Base-by-base conservation (phyloP, 805 yeast genomes). In the Lipomyces lipofer region DNA sequence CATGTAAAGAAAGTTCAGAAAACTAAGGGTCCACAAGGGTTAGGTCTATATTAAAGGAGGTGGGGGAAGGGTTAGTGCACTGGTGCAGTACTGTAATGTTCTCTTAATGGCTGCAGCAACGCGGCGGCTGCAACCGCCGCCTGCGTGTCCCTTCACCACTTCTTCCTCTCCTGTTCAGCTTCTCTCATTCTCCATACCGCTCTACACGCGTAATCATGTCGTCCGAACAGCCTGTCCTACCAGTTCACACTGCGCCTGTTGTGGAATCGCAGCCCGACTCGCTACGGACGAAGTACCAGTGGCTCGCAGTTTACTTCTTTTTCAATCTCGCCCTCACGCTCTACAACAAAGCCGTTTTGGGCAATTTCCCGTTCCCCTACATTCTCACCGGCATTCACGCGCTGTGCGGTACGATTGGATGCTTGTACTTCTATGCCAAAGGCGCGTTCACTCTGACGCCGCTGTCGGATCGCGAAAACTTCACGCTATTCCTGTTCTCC, bases 341-440 rank as follows among this genome's bases (percentile, higher is more conserved):
- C 48, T 64, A 61, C 58, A 64, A 64, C 52, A 64, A 64, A 52
- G 63, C 65, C 39, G 67, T 64, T 12, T 64, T 64, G 33, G 66
- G 66, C 19, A 60, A 62, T 39, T 64, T 64, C 54, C 67, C 67
- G 21, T 64, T 62, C 57, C 67, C 67, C 25, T 64, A 63, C 57
- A 43, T 64, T 22, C 64, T 64, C 29, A 62, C 65, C 13, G 66
- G 63, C n/a, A 59, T 64, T 36, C 67, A 64, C 52, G 53, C 68
- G 10, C 47, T 64, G 27, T 63, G 61, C 43, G 65, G 67, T 10
- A 56, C 64, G 9, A 39, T 64, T 9, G 67, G 67, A 27, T 64
- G 67, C 35, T 53, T 59, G 8, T 51, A 57, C 38, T 49, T 64
- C 33, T 63, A 64, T 48, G 25, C 38, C 30, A 36, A 55, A 12